Evolutionary conservation across 352 stramenopile genomes (phyloP), one percentile per base, ranked within the genome.

Genomic region (Pythium graminicola): DNA sequence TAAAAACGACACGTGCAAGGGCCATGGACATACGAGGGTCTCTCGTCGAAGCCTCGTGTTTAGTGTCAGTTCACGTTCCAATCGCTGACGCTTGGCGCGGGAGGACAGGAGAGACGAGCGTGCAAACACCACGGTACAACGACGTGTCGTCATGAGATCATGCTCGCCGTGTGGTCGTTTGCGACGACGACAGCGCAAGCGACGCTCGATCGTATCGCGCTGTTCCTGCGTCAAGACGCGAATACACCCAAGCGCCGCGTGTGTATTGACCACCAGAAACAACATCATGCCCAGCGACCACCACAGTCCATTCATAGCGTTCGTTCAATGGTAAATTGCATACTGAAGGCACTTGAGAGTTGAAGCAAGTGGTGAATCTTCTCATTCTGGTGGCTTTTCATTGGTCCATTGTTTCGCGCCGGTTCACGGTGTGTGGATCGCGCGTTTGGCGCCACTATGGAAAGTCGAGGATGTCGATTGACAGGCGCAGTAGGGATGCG

Each of bases 241-340:
- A 22, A 38, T 28, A 24, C 54, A 44, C 17, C 35, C 26, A 11
- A 35, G 14, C 27, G 31, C 38, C 7, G 56, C 56, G 43, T 58
- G 41, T 20, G 32, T 43, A 41, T 64, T 59, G 10, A 51, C 57
- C 13, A 29, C 57, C 20, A 64, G 17, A 44, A 64, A 59, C 22
- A 59, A 36, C 33, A 59, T n/a, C 50, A 64, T 64, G 22, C 24
- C 41, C 14, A 64, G 41, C 42, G 40, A 22, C 40, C 42, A 64
- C 32, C 28, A 36, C 48, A 27, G 22, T 28, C 10, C 1, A 11
- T 16, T 40, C n/a, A 14, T 11, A 19, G 8, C 26, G 11, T 40
- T 26, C 36, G 44, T 40, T 20, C 4, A 19, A 38, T 2, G 9
- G 31, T 24, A 9, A 27, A 26, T 50, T 41, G 20, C 46, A 51